Evolutionary conservation across 2,329 filamentous ascomycete species (phyloP), one percentile per base, ranked within the genome.

Genomic region (Penicillium sp.): DNA sequence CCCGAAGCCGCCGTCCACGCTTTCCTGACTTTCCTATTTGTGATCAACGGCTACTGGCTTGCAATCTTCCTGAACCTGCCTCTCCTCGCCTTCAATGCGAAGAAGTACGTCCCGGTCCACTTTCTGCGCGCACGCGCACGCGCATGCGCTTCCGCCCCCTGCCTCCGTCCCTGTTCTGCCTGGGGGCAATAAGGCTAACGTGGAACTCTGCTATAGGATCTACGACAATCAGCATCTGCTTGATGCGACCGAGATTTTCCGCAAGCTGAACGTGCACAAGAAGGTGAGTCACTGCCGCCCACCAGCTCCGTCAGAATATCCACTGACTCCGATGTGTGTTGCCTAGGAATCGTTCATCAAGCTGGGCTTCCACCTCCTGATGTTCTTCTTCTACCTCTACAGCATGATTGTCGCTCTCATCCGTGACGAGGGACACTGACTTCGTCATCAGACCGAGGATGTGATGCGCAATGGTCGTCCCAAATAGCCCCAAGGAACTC

Each of bases 381-480:
- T 99, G 92, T 99, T 99, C 86, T 99, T 99, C 87, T 99, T 97
- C 86, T 99, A 99, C 81, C 89, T 99, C 53, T 96, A 96, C 85
- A 95, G 90, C 87, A 95, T 94, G 90, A 94, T 94, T 67, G 93
- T 97, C 62, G 93, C 94, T 64, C 84, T 99, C 60, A 99, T 99
- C 81, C 88, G 89, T 71, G 94, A 97, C 77, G 94, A 99, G 80
- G 86, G 89, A 56, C 85, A 92, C 77, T 96, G 88, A 87, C 66
- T 76, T 61, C 67, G 68, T 55, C 62, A 64, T 48, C 66, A 70
- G 64, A 65, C 71, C 65, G 72, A 69, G 51, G 59, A 72, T 67
- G 70, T 67, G 52, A 77, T 77, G 73, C 72, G 67, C 62, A 65
- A 73, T 64, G 70, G 69, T 61, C 59, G 58, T 61, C 46, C 62